Evolutionary conservation across 2,329 filamentous ascomycete genomes (phyloP), one percentile per base, ranked within the genome.

Genomic region (Botrytis galanthina): DNA sequence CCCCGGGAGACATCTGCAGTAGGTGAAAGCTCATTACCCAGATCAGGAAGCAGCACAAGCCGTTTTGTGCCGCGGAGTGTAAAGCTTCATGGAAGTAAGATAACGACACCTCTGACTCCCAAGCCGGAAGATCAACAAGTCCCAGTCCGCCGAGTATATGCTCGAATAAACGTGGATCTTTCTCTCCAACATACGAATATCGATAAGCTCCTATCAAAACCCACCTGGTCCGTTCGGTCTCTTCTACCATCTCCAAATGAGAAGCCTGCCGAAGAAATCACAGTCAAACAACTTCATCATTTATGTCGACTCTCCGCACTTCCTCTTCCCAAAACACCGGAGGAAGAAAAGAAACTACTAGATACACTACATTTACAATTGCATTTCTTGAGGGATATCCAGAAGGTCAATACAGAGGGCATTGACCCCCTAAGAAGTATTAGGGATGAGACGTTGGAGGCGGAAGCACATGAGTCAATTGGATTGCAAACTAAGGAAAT

Each of bases 281-380:
- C 91, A 0, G 84, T 89, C 0, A 81, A 88, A 62, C 90, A 94
- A 81, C 87, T 98, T 0, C 90, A 89, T 78, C 95, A 98, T 82
- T 90, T 98, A 16, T 90, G 98, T 51, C 92, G 93, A 29, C 90
- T 98, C 57, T 97, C 95, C 6, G 95, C 95, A 22, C 90, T 99
- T 0, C 94, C 95, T 0, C 87, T 87, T 1, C 94, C 95, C 0
- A 83, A 86, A 29, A 86, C 86, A 2, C 76, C 84, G 2, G 85
- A 85, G 70, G 91, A 94, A 78, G 92, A 97, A 81, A 79, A 84
- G 0, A 83, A 86, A 39, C 93, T 97, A 89, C 87, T 97, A 5
- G 81, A 87, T 35, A 95, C 91, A 1, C 87, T 99, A 2, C 87
- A 91, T 70, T 90, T 92, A 46, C 96, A 99, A 81, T 88, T 99